Base-by-base conservation (phyloP, 805 yeast species). In the Candida dajiaensis region DNA sequence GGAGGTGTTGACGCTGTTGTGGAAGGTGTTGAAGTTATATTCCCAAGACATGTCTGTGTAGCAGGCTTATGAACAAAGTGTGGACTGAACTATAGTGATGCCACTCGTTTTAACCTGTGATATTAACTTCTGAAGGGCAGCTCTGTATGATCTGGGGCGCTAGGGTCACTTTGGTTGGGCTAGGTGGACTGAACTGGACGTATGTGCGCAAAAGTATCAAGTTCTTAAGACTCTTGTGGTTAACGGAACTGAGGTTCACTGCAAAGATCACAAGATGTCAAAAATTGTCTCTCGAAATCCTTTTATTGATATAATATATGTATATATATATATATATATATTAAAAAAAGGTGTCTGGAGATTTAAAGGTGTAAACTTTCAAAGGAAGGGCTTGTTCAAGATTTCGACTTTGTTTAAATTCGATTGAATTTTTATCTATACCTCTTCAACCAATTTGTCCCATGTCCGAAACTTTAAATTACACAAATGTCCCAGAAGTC, bases 31-130 rank as follows among this genome's bases (percentile, higher is more conserved):
- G 44, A 44, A 47, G 46, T 44, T 45, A 47, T 51, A 53, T 18
- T 55, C 57, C 58, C 57, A 53, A 40, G 58, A 53, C 58, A 55
- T 54, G 18, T 42, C 36, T n/a, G 20, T 33, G 36, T 29, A 16
- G 6, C 35, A 13, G 13, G 36, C 28, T 31, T 4, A 15, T 28
- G 35, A 10, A 16, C 35, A 6, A 18, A 15, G 18, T 16, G 36
- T 18, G 36, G 20, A 29, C 16, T 16, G 6, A 33, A 33, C 36
- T 6, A 3, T 25, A 25, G 28, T 25, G 28, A 12, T 25, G 28
- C 13, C 13, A 7, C 12, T 25, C 8, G 4, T 11, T 9, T 7
- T 9, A 11, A 25, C 28, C 13, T 7, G 13, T 25, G 7, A 16
- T 33, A 11, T 11, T 16, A 33, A 13, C 3, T n/a, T 28, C n/a